Evolutionary conservation across 805 yeast genomes (phyloP), one percentile per base, ranked within the genome.

Genomic region (Diddensiella santjacobensis): DNA sequence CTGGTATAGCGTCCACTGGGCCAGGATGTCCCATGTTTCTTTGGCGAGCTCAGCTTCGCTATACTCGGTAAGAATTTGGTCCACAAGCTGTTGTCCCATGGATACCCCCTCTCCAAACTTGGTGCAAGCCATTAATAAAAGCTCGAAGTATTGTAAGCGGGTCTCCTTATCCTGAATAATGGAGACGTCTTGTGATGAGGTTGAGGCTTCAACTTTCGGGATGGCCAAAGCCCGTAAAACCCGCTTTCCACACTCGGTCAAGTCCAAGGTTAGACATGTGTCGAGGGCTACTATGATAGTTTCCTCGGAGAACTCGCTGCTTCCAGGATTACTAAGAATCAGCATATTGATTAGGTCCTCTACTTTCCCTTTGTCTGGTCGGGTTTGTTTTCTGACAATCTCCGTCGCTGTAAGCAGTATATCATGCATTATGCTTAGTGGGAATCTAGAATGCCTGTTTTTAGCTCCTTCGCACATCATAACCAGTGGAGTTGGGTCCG

Each of bases 11-110:
- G 58, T 38, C 67, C 67, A 68, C 42, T 67, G 71, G 4, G 61
- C 58, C 44, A 67, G 47, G 13, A 60, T 59, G 43, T 67, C 69
- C 69, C 70, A 66, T 1, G 70, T 60, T 26, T 63, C 69, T 43
- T 63, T 59, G 22, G 42, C 58, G 4, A 53, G 23, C 10, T 38
- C 48, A n/a, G 39, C 18, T 20, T 35, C 43, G 8, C 20, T 22
- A 15, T 24, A 41, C 10, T 47, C 43, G n/a, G 15, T n/a, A 13
- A 39, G 42, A 30, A 49, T 44, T 17, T 36, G 13, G 20, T 41
- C 33, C 17, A 42, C 35, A 19, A 50, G 33, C 4, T 39, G 19
- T 11, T 36, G 41, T 6, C 53, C 53, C 4, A 45, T 33, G 10
- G 22, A 5, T 5, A 48, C 24, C 3, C 51, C 54, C 24, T 56